These are phyloP conservation scores for Microcyclospora pomicola DNA, from an alignment of 2,329 filamentous ascomycete genomes.

Conservation along the genomic window DNA sequence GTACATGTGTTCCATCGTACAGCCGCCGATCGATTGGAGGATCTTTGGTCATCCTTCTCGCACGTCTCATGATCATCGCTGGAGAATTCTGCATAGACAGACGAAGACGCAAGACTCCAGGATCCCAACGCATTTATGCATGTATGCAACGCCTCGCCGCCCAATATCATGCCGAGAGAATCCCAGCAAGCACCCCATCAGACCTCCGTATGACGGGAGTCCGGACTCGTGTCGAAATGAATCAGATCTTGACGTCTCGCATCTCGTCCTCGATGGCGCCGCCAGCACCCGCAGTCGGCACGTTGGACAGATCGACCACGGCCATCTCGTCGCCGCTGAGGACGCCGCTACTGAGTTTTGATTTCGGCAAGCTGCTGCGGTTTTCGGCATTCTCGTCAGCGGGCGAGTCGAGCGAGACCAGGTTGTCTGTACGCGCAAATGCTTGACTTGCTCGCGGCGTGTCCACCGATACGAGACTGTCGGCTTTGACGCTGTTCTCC, in stretches of 20 bases:
- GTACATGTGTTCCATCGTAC: no score
- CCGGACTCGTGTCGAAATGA: neutral
- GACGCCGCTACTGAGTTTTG: slow-evolving; percentile 15
- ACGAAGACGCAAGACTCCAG: no score
- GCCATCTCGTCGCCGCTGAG: slow-evolving; percentile 23
- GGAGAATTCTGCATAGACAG: no score
- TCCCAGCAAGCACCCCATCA: no score
- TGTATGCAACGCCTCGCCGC: no score
- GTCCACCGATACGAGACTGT: slow-evolving; percentile 29
- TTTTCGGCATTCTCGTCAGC: slow-evolving; percentile 12
- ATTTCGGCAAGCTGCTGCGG: slow-evolving; percentile 5
- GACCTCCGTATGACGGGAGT: no score
- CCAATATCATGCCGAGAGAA: no score
- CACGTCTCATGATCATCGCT: no score
- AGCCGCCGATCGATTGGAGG: no score
- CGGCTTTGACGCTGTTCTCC: slow-evolving; percentile 12
- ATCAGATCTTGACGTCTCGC: slow-evolving; percentile 34
- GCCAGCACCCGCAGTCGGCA: slow-evolving; percentile 5
- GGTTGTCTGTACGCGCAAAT: slow-evolving; percentile 8
- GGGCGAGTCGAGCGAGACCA: slow-evolving; percentile 24
- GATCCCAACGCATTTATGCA: no score
- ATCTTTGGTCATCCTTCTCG: no score
- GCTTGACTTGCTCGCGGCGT: slow-evolving; percentile 7
- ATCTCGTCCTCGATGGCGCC: slow-evolving; percentile 24
- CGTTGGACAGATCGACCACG: slow-evolving; percentile 8